Base-by-base conservation (phyloP, 2,329 filamentous ascomycete genomes). In the Emericellopsis atlantica region DNA sequence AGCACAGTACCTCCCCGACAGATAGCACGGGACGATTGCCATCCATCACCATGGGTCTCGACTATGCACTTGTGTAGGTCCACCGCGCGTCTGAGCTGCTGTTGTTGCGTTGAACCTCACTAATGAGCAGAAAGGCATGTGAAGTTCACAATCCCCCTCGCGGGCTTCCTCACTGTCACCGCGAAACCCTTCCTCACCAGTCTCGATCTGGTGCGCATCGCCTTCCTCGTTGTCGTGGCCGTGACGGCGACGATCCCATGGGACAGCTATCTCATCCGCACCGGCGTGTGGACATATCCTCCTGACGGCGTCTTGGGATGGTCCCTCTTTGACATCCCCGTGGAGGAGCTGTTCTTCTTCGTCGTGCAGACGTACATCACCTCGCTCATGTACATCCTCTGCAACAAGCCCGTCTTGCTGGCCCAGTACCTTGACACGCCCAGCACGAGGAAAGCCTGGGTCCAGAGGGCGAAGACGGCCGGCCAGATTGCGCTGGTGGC, bases 341-440 rank as follows among this genome's bases (percentile, higher is more conserved):
- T 70, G 5, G 83, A 87, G 51, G 82, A 87, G 54, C 58, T 86
- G 5, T 86, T 86, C 60, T 87, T 87, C 67, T 87, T 87, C 54
- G 59, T 84, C 16, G 74, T 87, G 21, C 83, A 87, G 58, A 86
- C 82, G 1, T 86, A 84, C 57, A 83, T 76, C 51, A 84, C 81
- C 0, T 70, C 75, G 0, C 59, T 85, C 39, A 54, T 87, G 8
- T 87, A 86, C 51, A 65, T 84, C 9, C 58, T 85, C 2, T 55
- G 80, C 16, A 84, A 71, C 58, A 84, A 82, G 54, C 67, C 76
- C 1, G 63, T 82, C 7, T 68, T 81, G 42, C 62, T 68, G 35
- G 52, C 64, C 0, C 56, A 66, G 24, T 67, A 63, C 36, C 54
- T 70, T 7, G 56, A 51, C 2, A 62, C 53, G 10, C 51, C 53